Base-by-base conservation (phyloP, 2,329 filamentous ascomycete genomes). In the Byssoonygena ceratinophila region DNA sequence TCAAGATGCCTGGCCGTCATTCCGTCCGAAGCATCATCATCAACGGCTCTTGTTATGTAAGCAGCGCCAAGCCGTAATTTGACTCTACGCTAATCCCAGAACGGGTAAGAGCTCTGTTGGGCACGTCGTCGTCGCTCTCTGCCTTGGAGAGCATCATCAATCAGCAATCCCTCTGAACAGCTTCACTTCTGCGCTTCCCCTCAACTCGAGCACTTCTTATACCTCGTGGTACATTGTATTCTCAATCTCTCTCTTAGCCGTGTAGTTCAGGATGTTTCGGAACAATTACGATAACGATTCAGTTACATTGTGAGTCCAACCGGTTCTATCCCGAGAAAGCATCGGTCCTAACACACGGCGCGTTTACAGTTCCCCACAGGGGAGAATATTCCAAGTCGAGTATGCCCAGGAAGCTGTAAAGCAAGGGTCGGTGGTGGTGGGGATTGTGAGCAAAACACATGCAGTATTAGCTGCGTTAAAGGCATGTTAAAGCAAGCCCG, bases 271-370 rank as follows among this genome's bases (percentile, higher is more conserved):
- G 66, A 97, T 98, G 92, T 98, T 98, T 77, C 82, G 92, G 75
- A 98, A 98, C 80, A 97, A 97, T 75, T 98, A 98, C 80, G 92
- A 98, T 77, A 98, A 98, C 82, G 92, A 98, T 74, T 94, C 91
- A 59, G 90, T 97, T 75, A 98, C 92, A 75, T 98, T 97, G 89
- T 95, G 79, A 74, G 84, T 74, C 67, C 36, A 54, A 45, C 34
- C 9, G 9, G 4, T 18, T 39, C 50, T 36, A 12, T 31, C 53
- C 47, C 47, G 22, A 25, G 6, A 23, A 5, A 20, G 22, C 18
- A 11, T 29, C 32, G 18, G n/a, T 40, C 6, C 32, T 44, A 18
- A 46, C 46, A n/a, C 18, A 51, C n/a, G 52, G 23, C 27, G 29
- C 18, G 45, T 53, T 51, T 54, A 53, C 65, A 96, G 90, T 82